Evolutionary conservation across 805 yeast genomes (phyloP), one percentile per base, ranked within the genome.

Genomic region (Candida takata): DNA sequence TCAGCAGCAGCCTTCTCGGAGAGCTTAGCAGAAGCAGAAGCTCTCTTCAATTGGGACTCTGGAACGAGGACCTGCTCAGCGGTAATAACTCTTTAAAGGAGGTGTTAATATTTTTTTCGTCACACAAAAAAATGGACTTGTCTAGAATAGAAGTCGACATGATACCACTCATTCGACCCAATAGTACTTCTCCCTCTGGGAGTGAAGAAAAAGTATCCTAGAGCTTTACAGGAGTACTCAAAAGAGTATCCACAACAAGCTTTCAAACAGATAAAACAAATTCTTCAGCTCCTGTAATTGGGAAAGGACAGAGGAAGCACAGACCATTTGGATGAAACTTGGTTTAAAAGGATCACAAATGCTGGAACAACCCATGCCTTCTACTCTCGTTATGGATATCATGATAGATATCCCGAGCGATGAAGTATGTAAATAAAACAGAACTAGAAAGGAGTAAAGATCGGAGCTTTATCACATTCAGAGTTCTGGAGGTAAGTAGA

Each of bases 21-120:
- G 58, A 77, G 69, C 77, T 82, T 81, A 61, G 79, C 78, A 64
- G 77, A 74, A 67, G 82, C 77, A 74, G 81, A 76, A 58, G 80
- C 65, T 75, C 81, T 79, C 79, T 84, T 84, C 68, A 79, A 69
- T 65, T 79, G 81, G 64, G 92, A 69, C 78, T 84, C 95, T 77
- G 95, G 95, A 50, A 66, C 66, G 50, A 66, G 61, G 54, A 67
- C 54, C 58, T 67, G 58, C 47, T 53, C 58, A 48, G 57, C 58
- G 44, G 56, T 49, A 55, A 53, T 53, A 43, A 52, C 58, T 52
- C 56, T 52, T n/a, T 19, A 14, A n/a, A 21, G 19, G 24, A 17
- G 12, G 8, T 33, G 41, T 40, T 39, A 43, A 41, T 43, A 23
- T 35, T 13, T n/a, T 16, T 8, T 30, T 30, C 17, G 28, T 32